A percentile compares a stretch with the other conserved stretches of the same genome.
Evolutionary conservation across 495 filamentous ascomycete species (phyloP).

Genomic region (Neurospora sp.): DNA sequence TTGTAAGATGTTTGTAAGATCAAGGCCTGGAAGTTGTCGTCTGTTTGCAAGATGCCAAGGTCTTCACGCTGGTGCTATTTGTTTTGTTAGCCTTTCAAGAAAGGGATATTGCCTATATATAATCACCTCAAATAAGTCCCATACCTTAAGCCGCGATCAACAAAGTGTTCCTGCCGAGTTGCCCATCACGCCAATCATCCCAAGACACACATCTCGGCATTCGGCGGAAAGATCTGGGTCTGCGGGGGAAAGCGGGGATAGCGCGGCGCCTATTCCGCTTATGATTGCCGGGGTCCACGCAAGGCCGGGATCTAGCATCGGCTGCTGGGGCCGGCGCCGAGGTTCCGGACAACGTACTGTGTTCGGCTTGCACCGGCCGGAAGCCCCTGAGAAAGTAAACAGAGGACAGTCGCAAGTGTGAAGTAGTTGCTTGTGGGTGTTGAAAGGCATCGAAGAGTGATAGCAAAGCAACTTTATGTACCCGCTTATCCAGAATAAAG

Average conservation of each 20-base stretch:
- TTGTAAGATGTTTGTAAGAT: neutral
- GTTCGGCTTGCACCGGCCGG: neutral
- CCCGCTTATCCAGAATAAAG: neutral
- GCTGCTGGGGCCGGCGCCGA: neutral
- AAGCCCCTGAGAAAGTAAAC: neutral
- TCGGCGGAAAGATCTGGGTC: neutral
- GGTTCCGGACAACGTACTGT: neutral
- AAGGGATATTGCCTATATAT: too few species aligned
- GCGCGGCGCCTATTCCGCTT: neutral
- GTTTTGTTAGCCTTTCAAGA: too few species aligned
- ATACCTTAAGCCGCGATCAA: neutral
- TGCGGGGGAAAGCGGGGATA: neutral
- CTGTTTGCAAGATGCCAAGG: neutral
- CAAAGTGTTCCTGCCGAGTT: neutral
- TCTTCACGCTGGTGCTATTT: too few species aligned
- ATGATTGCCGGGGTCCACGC: neutral
- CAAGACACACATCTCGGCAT: neutral
- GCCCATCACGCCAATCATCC: neutral
- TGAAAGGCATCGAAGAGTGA: too few species aligned
- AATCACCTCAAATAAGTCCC: neutral
- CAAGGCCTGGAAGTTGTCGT: neutral
- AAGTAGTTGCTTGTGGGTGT: too few species aligned
- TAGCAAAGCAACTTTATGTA: too few species aligned
- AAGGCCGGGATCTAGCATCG: neutral
- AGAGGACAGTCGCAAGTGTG: neutral